A percentile compares a stretch with the other conserved stretches of the same genome.
These are phyloP conservation scores for Dissophora ornata DNA, from an alignment of 192 early-diverging fungal genomes.

Conservation along the genomic window DNA sequence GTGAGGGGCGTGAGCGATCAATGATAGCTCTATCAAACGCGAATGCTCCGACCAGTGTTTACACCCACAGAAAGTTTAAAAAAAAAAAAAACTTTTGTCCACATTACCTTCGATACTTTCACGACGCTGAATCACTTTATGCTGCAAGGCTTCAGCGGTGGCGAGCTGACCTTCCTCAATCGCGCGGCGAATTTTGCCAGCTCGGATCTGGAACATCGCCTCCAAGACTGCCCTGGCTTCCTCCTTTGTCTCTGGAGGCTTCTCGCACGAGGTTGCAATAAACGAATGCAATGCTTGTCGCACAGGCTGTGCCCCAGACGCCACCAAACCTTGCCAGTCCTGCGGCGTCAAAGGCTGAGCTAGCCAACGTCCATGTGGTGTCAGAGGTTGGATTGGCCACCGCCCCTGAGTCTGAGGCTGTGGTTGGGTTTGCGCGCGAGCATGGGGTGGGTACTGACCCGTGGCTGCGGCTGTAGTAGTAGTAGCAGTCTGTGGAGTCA, in stretches of 20 bases:
- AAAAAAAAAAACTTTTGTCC: too few species aligned
- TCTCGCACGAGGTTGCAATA: conserved; percentile 46
- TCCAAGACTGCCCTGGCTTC: conserved; percentile 41
- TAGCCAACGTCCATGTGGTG: too few species aligned
- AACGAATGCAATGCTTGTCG: conserved; percentile 42
- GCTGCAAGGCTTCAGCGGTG: conserved; percentile 39
- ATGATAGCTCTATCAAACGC: too few species aligned
- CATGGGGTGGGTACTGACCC: not conserved
- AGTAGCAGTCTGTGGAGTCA: not conserved
- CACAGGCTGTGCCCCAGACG: conserved; percentile 35
- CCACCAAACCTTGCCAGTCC: conserved; percentile 24
- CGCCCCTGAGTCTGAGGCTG: not conserved
- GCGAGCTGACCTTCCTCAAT: conserved; percentile 46
- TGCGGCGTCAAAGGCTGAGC: conserved; percentile 10
- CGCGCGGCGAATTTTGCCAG: conserved; percentile 35
- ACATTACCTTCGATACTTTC: conserved; percentile 40
- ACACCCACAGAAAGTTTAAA: too few species aligned
- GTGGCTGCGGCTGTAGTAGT: not conserved
- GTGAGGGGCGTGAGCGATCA: not conserved
- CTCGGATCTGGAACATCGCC: conserved; percentile 48
- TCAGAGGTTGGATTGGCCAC: too few species aligned
- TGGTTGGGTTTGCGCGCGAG: not conserved
- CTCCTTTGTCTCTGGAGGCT: conserved; percentile 40
- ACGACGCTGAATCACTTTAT: conserved; percentile 33
- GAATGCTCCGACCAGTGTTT: too few species aligned